phyloP scores from a whole-genome alignment of 1,284 basidiomycete genomes.

The Cutaneotrichosporon cavernicola region DNA sequence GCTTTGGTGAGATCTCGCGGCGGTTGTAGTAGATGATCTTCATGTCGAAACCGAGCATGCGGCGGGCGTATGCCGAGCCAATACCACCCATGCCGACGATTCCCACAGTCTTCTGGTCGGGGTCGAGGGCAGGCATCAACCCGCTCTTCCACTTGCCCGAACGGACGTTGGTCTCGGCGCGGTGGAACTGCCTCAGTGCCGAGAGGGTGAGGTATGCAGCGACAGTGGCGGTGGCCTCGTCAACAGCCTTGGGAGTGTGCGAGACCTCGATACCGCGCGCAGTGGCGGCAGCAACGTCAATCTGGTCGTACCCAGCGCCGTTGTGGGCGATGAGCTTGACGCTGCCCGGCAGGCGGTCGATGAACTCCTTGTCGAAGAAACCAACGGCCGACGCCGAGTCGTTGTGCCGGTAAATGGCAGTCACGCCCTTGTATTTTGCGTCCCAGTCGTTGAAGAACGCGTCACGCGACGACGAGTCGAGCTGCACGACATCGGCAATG shows the following conservation, averaged over 20 bases:
- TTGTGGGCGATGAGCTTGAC: conserved; percentile 88
- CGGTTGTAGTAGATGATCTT: conserved; percentile 78
- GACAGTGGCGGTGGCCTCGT: conserved; percentile 87
- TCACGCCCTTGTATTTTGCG: conserved; percentile 70
- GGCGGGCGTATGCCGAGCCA: conserved; percentile 57
- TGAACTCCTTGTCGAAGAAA: conserved; percentile 73
- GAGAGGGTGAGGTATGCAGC: conserved; percentile 81
- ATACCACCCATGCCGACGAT: conserved; percentile 90
- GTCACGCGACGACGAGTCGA: conserved; percentile 65
- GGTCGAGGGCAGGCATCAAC: conserved; percentile 65
- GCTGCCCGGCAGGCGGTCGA: conserved; percentile 64
- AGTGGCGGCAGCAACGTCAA: conserved; percentile 73
- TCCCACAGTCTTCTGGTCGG: conserved; percentile 73
- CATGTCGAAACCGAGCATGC: conserved; percentile 63
- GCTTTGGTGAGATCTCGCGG: conserved; percentile 59
- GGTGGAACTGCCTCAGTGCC: conserved; percentile 73
- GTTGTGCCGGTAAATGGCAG: conserved; percentile 72
- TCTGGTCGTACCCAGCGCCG: conserved; percentile 87
- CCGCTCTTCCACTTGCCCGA: conserved; percentile 60
- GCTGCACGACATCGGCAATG: conserved; percentile 68
- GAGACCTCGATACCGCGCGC: conserved; percentile 76
- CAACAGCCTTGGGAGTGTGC: conserved; percentile 86
- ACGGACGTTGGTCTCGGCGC: conserved; percentile 67
- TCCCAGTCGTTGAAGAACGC: conserved; percentile 68
- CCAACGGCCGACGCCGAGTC: conserved; percentile 59